Conservation (phyloP, 2,329 filamentous ascomycete species). For the Dothideomycetidae sp. region DNA sequence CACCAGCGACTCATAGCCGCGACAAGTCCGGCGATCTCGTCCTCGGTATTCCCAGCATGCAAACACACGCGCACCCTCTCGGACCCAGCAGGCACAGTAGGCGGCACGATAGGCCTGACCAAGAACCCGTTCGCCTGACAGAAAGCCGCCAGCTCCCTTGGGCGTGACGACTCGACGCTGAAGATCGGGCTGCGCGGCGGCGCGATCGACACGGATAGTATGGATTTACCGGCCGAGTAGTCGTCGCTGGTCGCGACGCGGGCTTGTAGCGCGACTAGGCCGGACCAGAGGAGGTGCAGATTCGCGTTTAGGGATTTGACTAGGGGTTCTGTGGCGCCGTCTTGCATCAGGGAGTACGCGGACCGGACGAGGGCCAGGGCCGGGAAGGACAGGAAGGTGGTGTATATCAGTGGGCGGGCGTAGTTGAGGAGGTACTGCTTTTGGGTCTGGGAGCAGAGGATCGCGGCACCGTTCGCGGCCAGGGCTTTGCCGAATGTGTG, state of each 20-base stretch:
- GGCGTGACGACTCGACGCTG: constrained; percentile 43
- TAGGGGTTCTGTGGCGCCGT: constrained; percentile 33
- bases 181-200: constrained; percentile 49
- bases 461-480: constrained; percentile 51
- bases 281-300: constrained; percentile 30
- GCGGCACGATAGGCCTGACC: constrained; percentile 52
- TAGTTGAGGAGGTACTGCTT: constrained; percentile 60
- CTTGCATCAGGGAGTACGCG: constrained; percentile 42
- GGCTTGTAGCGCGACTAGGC: constrained; percentile 29
- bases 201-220: constrained; percentile 19
- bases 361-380: constrained; percentile 44
- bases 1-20: constrained; percentile 38
- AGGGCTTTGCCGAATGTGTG: constrained; percentile 56
- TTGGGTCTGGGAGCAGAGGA: constrained; percentile 47
- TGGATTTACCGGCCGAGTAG: too few species aligned
- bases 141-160: constrained; percentile 42
- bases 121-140: constrained; percentile 47
- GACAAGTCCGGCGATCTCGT: constrained; percentile 42
- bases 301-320: constrained; percentile 26
- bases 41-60: constrained; percentile 49
- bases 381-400: constrained; percentile 52
- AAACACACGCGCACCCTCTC: constrained; percentile 54
- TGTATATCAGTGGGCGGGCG: constrained; percentile 61
- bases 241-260: constrained; percentile 11
- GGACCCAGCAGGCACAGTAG: constrained; percentile 49